Evolutionary conservation across 139 green algal species (phyloP).

Genomic region (Volvox africanus): DNA sequence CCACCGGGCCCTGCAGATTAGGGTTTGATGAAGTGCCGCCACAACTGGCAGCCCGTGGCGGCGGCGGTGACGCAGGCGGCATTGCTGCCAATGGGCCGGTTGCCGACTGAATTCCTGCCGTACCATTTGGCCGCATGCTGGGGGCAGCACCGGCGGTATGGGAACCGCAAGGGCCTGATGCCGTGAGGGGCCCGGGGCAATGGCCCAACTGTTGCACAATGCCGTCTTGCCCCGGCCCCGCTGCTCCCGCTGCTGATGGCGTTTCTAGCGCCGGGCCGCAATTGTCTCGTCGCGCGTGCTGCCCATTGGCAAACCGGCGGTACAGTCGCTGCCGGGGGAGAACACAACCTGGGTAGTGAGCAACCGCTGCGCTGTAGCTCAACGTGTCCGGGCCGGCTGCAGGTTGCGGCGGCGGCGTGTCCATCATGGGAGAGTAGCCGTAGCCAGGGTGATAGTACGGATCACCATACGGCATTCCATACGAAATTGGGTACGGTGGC

Average conservation of each 20-base stretch:
- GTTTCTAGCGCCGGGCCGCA: neutral
- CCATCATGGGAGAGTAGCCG: conserved; percentile 17
- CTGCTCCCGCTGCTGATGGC: neutral
- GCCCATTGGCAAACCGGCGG: neutral
- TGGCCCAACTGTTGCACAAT: neutral
- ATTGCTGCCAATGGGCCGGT: neutral
- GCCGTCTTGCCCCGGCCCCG: neutral
- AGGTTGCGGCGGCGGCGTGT: neutral
- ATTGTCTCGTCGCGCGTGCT: neutral
- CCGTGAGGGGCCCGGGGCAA: no score
- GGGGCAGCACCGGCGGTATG: no score
- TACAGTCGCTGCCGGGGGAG: conserved; percentile 11
- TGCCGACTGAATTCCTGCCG: neutral
- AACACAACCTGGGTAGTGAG: neutral
- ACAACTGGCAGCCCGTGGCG: neutral
- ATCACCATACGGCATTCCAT: conserved; percentile 15
- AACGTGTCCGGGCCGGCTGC: neutral
- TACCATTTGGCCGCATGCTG: neutral
- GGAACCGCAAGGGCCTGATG: no score
- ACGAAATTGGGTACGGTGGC: conserved; percentile 22
- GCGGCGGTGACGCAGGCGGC: no score
- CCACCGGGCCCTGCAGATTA: neutral
- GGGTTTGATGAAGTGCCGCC: neutral
- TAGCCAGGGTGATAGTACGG: conserved; percentile 25
- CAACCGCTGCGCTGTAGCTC: neutral